Percentiles rank a stretch among this genome's conserved stretches.
phyloP scores from a whole-genome alignment of 345 rosid species.

The Nasturtium officinale region DNA sequence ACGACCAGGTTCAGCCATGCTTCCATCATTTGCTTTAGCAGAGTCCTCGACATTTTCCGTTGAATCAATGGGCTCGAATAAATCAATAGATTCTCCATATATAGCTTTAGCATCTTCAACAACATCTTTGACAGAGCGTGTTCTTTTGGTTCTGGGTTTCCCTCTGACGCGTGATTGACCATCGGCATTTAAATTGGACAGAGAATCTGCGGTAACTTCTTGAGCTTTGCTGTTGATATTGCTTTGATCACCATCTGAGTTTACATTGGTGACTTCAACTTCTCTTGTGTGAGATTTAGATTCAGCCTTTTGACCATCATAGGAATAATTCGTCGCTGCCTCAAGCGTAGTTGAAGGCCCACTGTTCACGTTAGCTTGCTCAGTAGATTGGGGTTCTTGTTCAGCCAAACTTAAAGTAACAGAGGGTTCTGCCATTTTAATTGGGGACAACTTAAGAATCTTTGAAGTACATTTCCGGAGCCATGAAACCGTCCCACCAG shows the following conservation, averaged over 20 bases:
- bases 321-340: slow-evolving; percentile 47
- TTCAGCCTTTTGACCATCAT: slow-evolving; percentile 52
- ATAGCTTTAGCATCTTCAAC: slow-evolving; percentile 75
- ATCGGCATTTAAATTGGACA: slow-evolving; percentile 52
- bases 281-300: slow-evolving; percentile 52
- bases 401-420: slow-evolving; percentile 44
- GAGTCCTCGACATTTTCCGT: slow-evolving; percentile 58
- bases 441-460: slow-evolving; percentile 74
- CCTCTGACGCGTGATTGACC: slow-evolving; percentile 57
- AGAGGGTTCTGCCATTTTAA: slow-evolving; percentile 54
- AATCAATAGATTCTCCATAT: slow-evolving; percentile 59
- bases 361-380: slow-evolving; percentile 45
- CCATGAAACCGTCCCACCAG: slow-evolving; percentile 73
- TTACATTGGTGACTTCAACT: slow-evolving; percentile 50
- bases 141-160: slow-evolving; percentile 60
- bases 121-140: slow-evolving; percentile 75
- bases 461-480: slow-evolving; percentile 82
- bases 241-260: slow-evolving; percentile 56
- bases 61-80: slow-evolving; percentile 50
- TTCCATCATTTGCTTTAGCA: slow-evolving; percentile 50
- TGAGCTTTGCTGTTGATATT: slow-evolving; percentile 52
- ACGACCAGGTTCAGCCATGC: slow-evolving; percentile 59
- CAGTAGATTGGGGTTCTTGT: slow-evolving; percentile 37
- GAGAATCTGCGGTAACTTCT: slow-evolving; percentile 55
- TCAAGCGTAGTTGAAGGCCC: slow-evolving; percentile 50